Conservation (phyloP, 345 rosid genomes). For the Heritiera fomes region DNA sequence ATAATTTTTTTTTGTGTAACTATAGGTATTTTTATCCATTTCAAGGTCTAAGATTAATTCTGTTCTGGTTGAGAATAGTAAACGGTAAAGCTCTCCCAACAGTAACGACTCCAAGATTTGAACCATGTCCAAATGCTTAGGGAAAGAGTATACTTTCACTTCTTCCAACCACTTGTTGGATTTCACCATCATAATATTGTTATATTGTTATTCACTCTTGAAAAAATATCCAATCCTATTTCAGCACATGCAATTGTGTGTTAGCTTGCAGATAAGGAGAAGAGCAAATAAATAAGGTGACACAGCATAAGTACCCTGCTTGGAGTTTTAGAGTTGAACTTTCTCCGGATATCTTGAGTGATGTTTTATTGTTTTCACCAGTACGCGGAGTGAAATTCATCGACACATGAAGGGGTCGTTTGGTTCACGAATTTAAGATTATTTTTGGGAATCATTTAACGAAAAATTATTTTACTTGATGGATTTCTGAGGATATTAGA, state of each 20-base stretch:
- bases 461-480: too few relatives aligned
- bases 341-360: conserved; percentile 39
- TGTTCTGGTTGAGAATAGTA: too few relatives aligned
- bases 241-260: neutral
- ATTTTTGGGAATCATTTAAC: too few relatives aligned
- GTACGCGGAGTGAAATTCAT: conserved; percentile 41
- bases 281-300: conserved; percentile 19
- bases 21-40: too few relatives aligned
- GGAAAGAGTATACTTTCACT: too few relatives aligned
- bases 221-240: neutral
- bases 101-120: too few relatives aligned
- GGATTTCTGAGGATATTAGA: too few relatives aligned
- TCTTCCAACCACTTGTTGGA: too few relatives aligned
- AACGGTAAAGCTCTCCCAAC: too few relatives aligned
- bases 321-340: conserved; percentile 38
- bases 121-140: too few relatives aligned
- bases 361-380: conserved; percentile 37
- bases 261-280: neutral
- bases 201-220: neutral
- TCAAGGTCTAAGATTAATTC: too few relatives aligned
- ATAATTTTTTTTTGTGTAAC: neutral
- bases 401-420: conserved; percentile 50
- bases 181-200: neutral
- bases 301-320: conserved; percentile 44
- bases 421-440: too few relatives aligned